These are phyloP conservation scores for Immersiella caudata DNA, from an alignment of 495 filamentous ascomycete species.

Conservation along the genomic window DNA sequence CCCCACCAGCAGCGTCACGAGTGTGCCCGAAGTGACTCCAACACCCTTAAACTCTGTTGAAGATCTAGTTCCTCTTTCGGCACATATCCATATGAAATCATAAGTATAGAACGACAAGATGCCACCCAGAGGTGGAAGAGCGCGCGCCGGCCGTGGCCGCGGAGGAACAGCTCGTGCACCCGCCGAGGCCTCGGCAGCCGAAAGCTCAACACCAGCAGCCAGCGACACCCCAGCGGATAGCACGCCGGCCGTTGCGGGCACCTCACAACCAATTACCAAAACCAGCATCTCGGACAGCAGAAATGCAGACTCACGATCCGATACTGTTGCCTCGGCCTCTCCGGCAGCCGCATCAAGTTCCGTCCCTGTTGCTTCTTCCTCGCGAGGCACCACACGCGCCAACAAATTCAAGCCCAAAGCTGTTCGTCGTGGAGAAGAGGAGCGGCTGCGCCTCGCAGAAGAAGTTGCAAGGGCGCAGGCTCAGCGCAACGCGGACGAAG, in stretches of 20 bases:
- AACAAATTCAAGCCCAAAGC: slow-evolving; percentile 47
- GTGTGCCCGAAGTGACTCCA: not conserved
- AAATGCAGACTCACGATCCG: not conserved
- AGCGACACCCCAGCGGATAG: not conserved
- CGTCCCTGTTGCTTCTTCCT: slow-evolving; percentile 4
- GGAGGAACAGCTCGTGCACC: slow-evolving; percentile 16
- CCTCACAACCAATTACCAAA: not conserved
- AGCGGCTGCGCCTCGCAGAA: slow-evolving; percentile 45
- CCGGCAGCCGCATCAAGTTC: slow-evolving; percentile 2
- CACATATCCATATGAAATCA: not conserved
- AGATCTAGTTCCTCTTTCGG: not conserved
- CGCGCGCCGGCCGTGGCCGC: slow-evolving; percentile 21
- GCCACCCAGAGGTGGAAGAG: slow-evolving; percentile 16
- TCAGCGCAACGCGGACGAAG: slow-evolving; percentile 39
- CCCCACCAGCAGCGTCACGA: slow-evolving; percentile 11
- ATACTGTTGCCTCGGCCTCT: not conserved
- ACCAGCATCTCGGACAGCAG: not conserved
- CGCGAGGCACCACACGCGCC: slow-evolving; percentile 15
- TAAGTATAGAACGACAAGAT: slow-evolving; percentile 11
- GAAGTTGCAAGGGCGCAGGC: slow-evolving; percentile 39
- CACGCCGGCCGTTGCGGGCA: not conserved
- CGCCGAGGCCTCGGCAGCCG: slow-evolving; percentile 14
- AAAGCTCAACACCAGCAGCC: slow-evolving; percentile 17
- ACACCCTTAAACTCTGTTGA: too few relatives aligned
- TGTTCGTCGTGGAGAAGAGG: slow-evolving; percentile 44